Base-by-base conservation (phyloP, 2,329 filamentous ascomycete species). In the Trichophyton mentagrophytes region DNA sequence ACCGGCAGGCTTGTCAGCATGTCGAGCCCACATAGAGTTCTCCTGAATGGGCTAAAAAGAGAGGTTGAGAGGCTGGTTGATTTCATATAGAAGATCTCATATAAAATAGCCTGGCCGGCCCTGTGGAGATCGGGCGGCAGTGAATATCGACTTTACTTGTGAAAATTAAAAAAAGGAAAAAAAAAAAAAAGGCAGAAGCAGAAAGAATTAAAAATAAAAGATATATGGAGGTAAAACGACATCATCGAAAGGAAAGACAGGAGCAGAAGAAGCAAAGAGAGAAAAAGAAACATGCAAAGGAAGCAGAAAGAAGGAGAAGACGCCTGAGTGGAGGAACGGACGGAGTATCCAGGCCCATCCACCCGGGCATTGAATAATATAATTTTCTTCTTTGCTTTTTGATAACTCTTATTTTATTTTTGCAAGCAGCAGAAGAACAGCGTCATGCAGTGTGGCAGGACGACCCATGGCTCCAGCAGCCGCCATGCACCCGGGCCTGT, bases 71-170 rank as follows among this genome's bases (percentile, higher is more conserved):
- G 49, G 49, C 30, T 53, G 49, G 49, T 33, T 33, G 49, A 53
- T 53, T 53, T 53, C 49, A 53, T 30, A 30, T 27, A 53, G 49
- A 53, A 53, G 49, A 53, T 53, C 49, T 22, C 49, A 53, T 33
- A 53, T 53, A 53, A 33, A 53, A 30, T 53, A 53, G 49, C 49
- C 49, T 30, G 46, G 22, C 46, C 38, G 17, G 33, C 55, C 55
- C 20, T 57, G 55, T 57, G 55, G 55, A 57, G 55, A 57, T 57
- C 55, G 20, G 55, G 33, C 30, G 55, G 55, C 42, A 57, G 22
- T 57, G 11, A 40, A 36, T 20, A 38, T 38, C 33, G 13, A 13
- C 33, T 36, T 38, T 38, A 40, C 53, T 57, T 22, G 20, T 22
- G 25, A 56, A 57, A 38, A 57, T 3, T 17, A 56, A 33, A 36